A percentile compares a stretch with the other conserved stretches of the same genome.
Evolutionary conservation across 345 rosid species (phyloP).

Genomic region (Hypericum androsaemum): DNA sequence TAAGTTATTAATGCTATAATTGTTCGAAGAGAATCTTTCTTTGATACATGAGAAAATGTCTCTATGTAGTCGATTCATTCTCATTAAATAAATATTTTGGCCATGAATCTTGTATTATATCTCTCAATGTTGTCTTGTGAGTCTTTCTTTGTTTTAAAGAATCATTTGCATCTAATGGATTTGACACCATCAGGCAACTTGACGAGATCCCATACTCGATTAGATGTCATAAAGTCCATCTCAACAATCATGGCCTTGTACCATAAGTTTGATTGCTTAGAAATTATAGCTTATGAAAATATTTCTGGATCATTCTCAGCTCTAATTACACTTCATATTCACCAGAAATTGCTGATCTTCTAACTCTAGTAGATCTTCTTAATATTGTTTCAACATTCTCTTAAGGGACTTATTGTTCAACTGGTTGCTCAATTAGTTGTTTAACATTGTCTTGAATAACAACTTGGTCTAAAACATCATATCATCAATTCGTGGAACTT

Average conservation of each 20-base stretch:
- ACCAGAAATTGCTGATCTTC: not conserved
- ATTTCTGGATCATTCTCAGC: not conserved
- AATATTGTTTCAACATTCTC: no score
- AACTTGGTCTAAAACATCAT: not conserved
- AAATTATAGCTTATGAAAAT: not conserved
- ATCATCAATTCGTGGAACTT: not conserved
- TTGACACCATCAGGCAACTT: not conserved
- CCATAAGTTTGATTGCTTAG: no score
- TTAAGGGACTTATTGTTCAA: no score
- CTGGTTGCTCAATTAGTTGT: not conserved
- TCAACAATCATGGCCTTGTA: not conserved
- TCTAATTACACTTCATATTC: not conserved
- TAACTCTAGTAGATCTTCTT: no score
- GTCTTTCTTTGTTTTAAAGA: no score
- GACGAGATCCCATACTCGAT: not conserved
- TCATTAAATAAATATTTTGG: not conserved
- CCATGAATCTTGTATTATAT: no score
- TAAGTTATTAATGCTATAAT: not conserved
- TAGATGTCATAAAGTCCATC: not conserved
- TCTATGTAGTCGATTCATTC: not conserved
- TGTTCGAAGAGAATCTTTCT: not conserved
- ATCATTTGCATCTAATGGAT: not conserved
- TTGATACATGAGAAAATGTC: no score
- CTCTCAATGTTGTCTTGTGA: no score
- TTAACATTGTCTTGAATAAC: not conserved